Percentiles rank a stretch among this genome's conserved stretches.
phyloP scores from a whole-genome alignment of 2,329 filamentous ascomycete genomes.

The Epichloe sylvatica region DNA sequence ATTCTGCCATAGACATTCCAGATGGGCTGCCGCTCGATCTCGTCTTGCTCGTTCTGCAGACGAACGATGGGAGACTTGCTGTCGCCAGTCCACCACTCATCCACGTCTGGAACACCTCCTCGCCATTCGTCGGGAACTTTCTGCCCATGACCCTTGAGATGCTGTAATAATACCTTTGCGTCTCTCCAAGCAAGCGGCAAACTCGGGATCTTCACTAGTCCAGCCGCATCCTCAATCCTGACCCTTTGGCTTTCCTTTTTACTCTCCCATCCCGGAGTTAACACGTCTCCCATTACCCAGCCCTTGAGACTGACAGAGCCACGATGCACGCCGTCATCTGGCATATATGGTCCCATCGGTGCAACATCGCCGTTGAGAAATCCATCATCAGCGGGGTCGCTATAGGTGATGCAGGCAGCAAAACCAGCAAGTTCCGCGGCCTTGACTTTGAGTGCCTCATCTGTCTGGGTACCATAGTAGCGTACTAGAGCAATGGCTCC shows the following conservation, averaged over 20 bases:
- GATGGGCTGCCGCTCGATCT: slow-evolving; percentile 66
- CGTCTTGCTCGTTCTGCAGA: slow-evolving; percentile 76
- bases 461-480: slow-evolving; percentile 59
- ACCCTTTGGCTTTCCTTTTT: slow-evolving; percentile 53
- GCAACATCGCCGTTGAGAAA: slow-evolving; percentile 59
- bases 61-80: slow-evolving; percentile 61
- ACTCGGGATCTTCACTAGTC: slow-evolving; percentile 72
- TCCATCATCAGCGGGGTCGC: slow-evolving; percentile 74
- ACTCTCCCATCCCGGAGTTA: slow-evolving; percentile 78
- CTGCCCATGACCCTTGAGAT: slow-evolving; percentile 61
- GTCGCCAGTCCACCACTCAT: slow-evolving; percentile 77
- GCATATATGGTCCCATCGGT: slow-evolving; percentile 68
- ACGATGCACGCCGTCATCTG: slow-evolving; percentile 68
- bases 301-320: slow-evolving; percentile 68
- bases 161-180: slow-evolving; percentile 63
- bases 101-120: slow-evolving; percentile 61
- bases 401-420: slow-evolving; percentile 81
- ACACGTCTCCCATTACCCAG: slow-evolving; percentile 78
- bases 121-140: slow-evolving; percentile 57
- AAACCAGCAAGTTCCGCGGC: slow-evolving; percentile 79
- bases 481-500: slow-evolving; percentile 76
- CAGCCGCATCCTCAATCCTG: slow-evolving; percentile 53
- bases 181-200: slow-evolving; percentile 83
- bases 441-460: slow-evolving; percentile 72
- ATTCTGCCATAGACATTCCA: slow-evolving; percentile 87